Conservation (phyloP, 345 rosid genomes). For the Rhodamnia argentea region DNA sequence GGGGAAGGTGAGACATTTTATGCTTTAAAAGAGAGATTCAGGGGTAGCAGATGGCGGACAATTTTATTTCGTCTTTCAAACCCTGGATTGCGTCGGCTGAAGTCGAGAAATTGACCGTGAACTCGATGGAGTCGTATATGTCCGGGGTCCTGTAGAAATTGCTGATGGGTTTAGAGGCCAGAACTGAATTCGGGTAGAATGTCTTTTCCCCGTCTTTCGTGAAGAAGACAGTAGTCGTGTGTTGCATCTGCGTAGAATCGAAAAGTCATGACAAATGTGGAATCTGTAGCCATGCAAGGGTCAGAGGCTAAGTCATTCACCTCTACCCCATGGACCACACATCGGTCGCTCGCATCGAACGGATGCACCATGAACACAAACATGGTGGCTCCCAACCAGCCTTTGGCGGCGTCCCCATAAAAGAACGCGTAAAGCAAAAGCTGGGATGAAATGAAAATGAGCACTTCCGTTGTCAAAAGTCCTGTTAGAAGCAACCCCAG, state of each 20-base stretch:
- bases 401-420: constrained; percentile 48
- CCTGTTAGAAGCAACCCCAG: constrained; percentile 45
- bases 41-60: constrained; percentile 14
- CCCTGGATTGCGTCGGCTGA: constrained; percentile 35
- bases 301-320: constrained; percentile 12
- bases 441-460: constrained; percentile 49
- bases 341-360: constrained; percentile 61
- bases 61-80: constrained; percentile 28
- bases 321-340: constrained; percentile 62
- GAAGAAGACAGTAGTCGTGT: constrained; percentile 54
- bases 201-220: constrained; percentile 60
- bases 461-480: constrained; percentile 31
- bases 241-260: constrained; percentile 32
- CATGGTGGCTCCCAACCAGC: constrained; percentile 41
- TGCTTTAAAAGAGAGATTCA: background rate
- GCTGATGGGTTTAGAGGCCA: constrained; percentile 43
- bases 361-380: too few relatives aligned
- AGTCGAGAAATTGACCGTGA: constrained; percentile 41
- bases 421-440: constrained; percentile 31
- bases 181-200: constrained; percentile 44
- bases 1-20: accelerated
- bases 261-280: background rate
- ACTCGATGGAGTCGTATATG: constrained; percentile 55
- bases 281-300: background rate
- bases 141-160: constrained; percentile 55